Evolutionary conservation across 352 stramenopile species (phyloP), one percentile per base, ranked within the genome.

Genomic region (Phytophthora sojae): DNA sequence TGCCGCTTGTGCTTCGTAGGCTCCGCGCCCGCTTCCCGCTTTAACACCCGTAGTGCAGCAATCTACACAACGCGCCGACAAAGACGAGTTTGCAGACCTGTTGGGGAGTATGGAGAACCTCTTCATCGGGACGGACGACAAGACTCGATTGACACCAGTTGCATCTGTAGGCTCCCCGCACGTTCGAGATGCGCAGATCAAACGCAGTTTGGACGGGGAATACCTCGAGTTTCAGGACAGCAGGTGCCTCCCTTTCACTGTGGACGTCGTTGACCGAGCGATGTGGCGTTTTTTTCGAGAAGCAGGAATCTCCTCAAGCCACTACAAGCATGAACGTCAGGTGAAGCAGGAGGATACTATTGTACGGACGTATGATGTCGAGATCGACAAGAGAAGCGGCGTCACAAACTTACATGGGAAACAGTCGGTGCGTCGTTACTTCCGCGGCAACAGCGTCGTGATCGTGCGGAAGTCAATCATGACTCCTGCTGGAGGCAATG

Each of bases 401-500:
- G 15, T 50, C 17, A 6, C 42, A 21, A 50, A 50, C 17, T 23
- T 25, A 23, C 42, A 49, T 17, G 15, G 42, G 15, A 23, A 21
- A 7, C 42, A 21, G 42, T 49, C 42, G 6, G 11, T 49, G 5
- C 42, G 15, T 21, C 14, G 42, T 15, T 49, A 49, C n/a, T 25
- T 25, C n/a, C 44, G 39, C 2, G 39, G 39, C 12, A 47, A 47
- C 39, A 26, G 17, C 7, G 14, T 50, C 44, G n/a, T 50, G 15
- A 50, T 26, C 9, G 44, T 50, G 15, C 44, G 44, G n/a, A 50
- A 50, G n/a, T 25, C 44, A 8, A 2, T 47, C 39, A 17, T 47
- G 4, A 6, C 4, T 6, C 14, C 39, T 19, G 39, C 39, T 19
- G 37, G 37, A 5, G 35, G 7, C n/a, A 65, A 82, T n/a, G 57